Evolutionary conservation across 176 grass and related monocot species (phyloP).

Genomic region (Metroxylon sagu): DNA sequence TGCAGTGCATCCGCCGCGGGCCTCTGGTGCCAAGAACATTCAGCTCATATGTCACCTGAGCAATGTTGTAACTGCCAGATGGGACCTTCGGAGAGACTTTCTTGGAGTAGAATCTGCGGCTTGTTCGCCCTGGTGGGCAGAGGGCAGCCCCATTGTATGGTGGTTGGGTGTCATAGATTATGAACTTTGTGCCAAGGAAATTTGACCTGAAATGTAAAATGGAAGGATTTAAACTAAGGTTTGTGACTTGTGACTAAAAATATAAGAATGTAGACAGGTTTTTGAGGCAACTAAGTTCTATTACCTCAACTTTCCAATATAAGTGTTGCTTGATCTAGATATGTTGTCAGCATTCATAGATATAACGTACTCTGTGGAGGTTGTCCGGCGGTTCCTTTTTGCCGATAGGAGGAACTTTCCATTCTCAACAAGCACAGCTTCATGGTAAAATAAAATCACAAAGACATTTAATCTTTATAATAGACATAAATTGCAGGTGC

Average conservation of each 20-base stretch:
- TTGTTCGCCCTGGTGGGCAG: slow-evolving; percentile 44
- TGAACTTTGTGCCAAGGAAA: slow-evolving; percentile 93
- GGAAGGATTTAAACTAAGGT: background rate
- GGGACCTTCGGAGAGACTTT: slow-evolving; percentile 87
- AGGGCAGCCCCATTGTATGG: slow-evolving; percentile 45
- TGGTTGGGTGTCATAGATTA: slow-evolving; percentile 80
- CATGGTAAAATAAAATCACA: background rate
- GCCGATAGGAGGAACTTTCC: slow-evolving; percentile 87
- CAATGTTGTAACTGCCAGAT: slow-evolving; percentile 65
- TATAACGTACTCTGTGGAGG: slow-evolving; percentile 86
- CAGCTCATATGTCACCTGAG: slow-evolving; percentile 82
- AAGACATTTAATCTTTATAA: background rate
- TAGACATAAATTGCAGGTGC: no score
- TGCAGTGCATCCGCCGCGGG: slow-evolving; percentile 82
- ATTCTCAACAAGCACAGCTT: slow-evolving; percentile 77
- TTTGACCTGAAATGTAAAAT: slow-evolving; percentile 68
- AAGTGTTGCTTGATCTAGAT: slow-evolving; percentile 75
- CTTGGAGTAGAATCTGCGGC: slow-evolving; percentile 71
- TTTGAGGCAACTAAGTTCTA: background rate
- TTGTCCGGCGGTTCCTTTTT: slow-evolving; percentile 70
- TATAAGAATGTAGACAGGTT: no score
- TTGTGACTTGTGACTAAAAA: no score
- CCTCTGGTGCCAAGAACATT: slow-evolving; percentile 94
- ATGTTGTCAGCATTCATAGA: slow-evolving; percentile 69
- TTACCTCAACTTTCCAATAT: slow-evolving; percentile 95